Conservation (phyloP, 257 asterid species). For the Solanum stenotomum region DNA sequence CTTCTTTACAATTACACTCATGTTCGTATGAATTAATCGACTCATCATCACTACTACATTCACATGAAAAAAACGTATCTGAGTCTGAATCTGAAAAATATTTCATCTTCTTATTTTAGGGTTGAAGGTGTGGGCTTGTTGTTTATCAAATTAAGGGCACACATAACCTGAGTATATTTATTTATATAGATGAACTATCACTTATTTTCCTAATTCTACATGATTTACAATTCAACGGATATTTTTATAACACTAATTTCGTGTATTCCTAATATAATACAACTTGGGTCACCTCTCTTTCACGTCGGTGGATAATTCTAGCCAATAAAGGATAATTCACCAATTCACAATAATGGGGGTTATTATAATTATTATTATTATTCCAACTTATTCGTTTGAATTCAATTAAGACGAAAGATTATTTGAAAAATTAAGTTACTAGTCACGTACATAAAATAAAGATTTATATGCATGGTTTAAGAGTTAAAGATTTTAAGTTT, state of each 20-base stretch:
- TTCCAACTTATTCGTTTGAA: too few species aligned
- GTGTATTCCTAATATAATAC: not conserved
- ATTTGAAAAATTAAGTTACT: too few species aligned
- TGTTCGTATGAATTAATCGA: not conserved
- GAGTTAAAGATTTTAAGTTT: too few species aligned
- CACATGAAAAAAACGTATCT: not conserved
- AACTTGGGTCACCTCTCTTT: not conserved
- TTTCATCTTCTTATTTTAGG: not conserved
- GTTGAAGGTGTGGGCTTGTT: not conserved
- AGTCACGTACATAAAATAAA: too few species aligned
- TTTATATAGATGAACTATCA: not conserved
- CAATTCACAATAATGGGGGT: too few species aligned
- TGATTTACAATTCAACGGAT: not conserved
- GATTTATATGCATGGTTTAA: too few species aligned
- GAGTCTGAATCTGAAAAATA: not conserved
- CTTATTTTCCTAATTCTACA: not conserved
- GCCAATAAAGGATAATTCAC: too few species aligned
- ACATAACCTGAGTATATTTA: not conserved
- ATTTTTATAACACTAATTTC: not conserved
- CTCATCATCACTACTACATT: not conserved
- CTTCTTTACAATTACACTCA: not conserved
- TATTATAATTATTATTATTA: too few species aligned
- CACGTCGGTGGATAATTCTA: too few species aligned
- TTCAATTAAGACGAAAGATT: too few species aligned
- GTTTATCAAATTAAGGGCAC: not conserved